phyloP scores from a whole-genome alignment of 208 protist species.

The Herpetomonas samuelpessoai region DNA sequence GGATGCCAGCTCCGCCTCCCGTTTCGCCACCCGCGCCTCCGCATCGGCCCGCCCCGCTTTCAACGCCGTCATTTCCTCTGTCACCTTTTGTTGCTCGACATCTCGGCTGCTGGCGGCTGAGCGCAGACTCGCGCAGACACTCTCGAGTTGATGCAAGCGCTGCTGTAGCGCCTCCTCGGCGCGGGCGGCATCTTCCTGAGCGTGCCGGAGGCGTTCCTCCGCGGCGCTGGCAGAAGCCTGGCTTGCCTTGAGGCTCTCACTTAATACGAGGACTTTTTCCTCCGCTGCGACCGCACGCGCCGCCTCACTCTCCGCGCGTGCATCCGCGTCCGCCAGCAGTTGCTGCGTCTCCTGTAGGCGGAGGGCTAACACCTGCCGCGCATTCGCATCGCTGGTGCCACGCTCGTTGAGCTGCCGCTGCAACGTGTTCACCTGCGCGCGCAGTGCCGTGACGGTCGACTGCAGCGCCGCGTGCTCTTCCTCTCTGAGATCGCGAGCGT shows the following conservation, averaged over 20 bases:
- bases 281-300: too few relatives aligned
- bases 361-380: not conserved
- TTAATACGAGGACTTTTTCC: too few relatives aligned
- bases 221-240: not conserved
- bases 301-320: not conserved
- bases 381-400: not conserved
- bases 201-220: constrained; percentile 6
- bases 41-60: not conserved
- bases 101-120: not conserved
- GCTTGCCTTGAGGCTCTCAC: too few relatives aligned
- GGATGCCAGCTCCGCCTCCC: constrained; percentile 7
- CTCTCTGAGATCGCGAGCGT: not conserved
- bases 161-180: not conserved
- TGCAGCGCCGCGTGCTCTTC: constrained; percentile 12
- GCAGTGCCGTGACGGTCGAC: constrained; percentile 7
- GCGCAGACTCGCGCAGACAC: too few relatives aligned
- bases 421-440: not conserved
- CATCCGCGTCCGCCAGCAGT: not conserved
- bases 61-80: not conserved
- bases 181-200: constrained; percentile 7
- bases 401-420: not conserved
- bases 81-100: not conserved
- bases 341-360: not conserved
- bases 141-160: too few relatives aligned
- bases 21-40: not conserved